Conservation (phyloP, 495 filamentous ascomycete species). For the Xylaria venustula region DNA sequence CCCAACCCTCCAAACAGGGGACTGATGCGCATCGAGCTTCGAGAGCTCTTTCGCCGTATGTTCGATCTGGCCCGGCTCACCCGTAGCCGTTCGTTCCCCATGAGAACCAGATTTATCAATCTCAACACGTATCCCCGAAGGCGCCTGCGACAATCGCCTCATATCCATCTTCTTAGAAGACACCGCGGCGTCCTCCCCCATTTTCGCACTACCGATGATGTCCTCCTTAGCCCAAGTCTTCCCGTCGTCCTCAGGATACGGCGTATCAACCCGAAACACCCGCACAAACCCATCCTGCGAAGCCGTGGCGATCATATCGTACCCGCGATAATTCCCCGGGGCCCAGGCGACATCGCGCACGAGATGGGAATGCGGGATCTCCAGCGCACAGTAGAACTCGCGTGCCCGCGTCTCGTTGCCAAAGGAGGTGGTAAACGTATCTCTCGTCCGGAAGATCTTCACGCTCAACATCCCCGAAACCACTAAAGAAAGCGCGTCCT, state of each 20-base stretch:
- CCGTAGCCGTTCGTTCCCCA: constrained; percentile 30
- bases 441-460: constrained; percentile 72
- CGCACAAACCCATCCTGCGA: constrained; percentile 87
- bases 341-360: constrained; percentile 95
- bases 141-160: constrained; percentile 26
- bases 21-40: constrained; percentile 52
- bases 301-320: constrained; percentile 87
- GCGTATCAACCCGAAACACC: constrained; percentile 76
- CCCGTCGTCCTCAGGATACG: constrained; percentile 33
- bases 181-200: constrained; percentile 19
- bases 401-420: constrained; percentile 50
- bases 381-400: constrained; percentile 76
- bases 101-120: constrained; percentile 50
- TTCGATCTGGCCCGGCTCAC: constrained; percentile 43
- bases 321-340: constrained; percentile 78
- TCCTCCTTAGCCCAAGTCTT: constrained; percentile 31
- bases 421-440: constrained; percentile 52
- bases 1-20: constrained; percentile 59
- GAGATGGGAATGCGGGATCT: constrained; percentile 70
- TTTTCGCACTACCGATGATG: constrained; percentile 21
- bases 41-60: constrained; percentile 50
- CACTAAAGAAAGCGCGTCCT: constrained; percentile 70
- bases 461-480: constrained; percentile 81
- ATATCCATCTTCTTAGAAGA: constrained; percentile 17
- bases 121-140: constrained; percentile 59